Percentiles rank a stretch among this genome's conserved stretches.
Conservation (phyloP, 2,329 filamentous ascomycete species). For the Fusarium sp. region DNA sequence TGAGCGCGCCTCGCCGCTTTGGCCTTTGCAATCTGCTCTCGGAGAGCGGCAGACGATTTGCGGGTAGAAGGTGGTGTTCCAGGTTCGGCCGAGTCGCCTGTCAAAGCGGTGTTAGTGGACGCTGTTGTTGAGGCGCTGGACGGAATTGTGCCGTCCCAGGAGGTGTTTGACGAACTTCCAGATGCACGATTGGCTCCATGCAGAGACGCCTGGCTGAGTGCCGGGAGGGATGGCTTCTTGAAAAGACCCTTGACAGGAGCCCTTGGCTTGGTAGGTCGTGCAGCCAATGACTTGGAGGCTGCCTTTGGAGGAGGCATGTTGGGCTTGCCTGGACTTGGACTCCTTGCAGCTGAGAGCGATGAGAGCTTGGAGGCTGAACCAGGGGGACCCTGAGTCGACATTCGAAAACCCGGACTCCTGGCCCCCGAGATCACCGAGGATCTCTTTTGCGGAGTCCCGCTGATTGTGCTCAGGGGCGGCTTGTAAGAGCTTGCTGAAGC, state of each 20-base stretch:
- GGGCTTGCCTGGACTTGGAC: slow-evolving; percentile 55
- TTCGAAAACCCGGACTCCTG: slow-evolving; percentile 44
- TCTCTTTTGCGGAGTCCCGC: slow-evolving; percentile 57
- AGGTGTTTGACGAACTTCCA: slow-evolving; percentile 29
- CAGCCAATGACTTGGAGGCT: slow-evolving; percentile 60
- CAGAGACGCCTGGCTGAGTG: slow-evolving; percentile 47
- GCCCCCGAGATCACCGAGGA: slow-evolving; percentile 29
- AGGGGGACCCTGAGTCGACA: slow-evolving; percentile 34
- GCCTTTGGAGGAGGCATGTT: slow-evolving; percentile 50
- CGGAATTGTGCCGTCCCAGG: slow-evolving; percentile 49
- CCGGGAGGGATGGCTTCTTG: slow-evolving; percentile 65
- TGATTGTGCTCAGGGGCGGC: slow-evolving; percentile 56
- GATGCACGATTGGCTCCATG: slow-evolving; percentile 24
- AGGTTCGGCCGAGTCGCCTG: slow-evolving; percentile 24
- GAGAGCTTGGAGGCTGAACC: slow-evolving; percentile 44
- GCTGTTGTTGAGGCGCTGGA: slow-evolving; percentile 34
- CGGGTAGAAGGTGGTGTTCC: slow-evolving; percentile 46
- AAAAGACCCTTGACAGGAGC: slow-evolving; percentile 66
- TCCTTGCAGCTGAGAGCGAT: slow-evolving; percentile 42
- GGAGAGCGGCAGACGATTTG: slow-evolving; percentile 83
- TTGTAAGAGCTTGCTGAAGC: slow-evolving; percentile 59
- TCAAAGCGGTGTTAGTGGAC: slow-evolving; percentile 23
- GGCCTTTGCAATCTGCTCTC: slow-evolving; percentile 93
- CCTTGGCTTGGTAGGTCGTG: slow-evolving; percentile 61
- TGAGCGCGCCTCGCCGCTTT: slow-evolving; percentile 80